Evolutionary conservation across 139 green algal genomes (phyloP).

Genomic region (Pseudopediastrum boryanum): DNA sequence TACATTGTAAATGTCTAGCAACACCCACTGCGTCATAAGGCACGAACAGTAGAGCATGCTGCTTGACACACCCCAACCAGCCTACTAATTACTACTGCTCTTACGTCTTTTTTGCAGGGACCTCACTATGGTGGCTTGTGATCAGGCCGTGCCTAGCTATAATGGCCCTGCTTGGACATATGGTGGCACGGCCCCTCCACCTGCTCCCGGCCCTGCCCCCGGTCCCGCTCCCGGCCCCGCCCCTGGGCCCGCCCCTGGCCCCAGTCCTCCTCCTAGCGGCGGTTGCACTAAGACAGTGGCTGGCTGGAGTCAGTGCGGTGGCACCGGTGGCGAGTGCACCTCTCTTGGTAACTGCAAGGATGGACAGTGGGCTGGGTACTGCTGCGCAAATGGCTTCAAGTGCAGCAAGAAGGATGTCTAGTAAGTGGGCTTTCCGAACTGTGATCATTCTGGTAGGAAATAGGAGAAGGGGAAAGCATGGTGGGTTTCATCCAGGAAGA

Average conservation of each 20-base stretch:
- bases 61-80: no score
- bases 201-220: background rate
- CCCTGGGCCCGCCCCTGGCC: background rate
- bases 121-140: slow-evolving; percentile 6
- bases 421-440: no score
- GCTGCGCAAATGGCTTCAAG: slow-evolving; percentile 7
- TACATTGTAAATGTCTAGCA: no score
- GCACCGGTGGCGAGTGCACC: slow-evolving; percentile 11
- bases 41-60: no score
- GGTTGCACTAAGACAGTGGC: background rate
- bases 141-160: background rate
- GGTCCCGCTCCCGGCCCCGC: background rate
- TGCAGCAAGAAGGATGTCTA: slow-evolving; percentile 2
- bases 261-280: background rate
- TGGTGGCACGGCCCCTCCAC: background rate
- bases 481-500: no score
- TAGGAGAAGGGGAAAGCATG: no score
- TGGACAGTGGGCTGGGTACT: background rate
- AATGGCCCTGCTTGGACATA: slow-evolving; percentile 8
- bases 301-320: slow-evolving; percentile 4
- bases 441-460: no score
- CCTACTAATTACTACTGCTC: no score
- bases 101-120: no score
- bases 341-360: background rate
- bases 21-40: no score